Evolutionary conservation across 2,329 filamentous ascomycete species (phyloP).

Genomic region (Exutisphaerella laricina): DNA sequence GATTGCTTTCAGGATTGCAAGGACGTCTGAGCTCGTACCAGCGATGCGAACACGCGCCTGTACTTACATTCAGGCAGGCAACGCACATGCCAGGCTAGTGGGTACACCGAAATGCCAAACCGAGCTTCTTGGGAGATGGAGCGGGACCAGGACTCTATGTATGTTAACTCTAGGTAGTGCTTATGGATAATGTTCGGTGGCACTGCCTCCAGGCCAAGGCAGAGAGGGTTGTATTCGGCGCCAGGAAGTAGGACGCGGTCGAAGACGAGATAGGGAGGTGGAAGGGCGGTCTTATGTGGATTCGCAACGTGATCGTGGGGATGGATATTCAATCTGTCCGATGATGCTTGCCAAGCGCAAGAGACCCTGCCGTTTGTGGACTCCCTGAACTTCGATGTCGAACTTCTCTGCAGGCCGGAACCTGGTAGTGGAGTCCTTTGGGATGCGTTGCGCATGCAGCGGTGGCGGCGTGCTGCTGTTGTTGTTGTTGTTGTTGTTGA

Average conservation of each 20-base stretch:
- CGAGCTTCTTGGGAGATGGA: neutral
- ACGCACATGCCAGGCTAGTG: constrained; percentile 40
- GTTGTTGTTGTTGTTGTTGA: neutral
- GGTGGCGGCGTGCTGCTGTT: neutral
- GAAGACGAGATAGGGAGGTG: neutral
- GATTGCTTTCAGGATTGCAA: constrained; percentile 41
- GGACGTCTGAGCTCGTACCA: constrained; percentile 46
- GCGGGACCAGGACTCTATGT: neutral
- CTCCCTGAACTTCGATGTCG: neutral
- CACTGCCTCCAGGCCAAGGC: neutral
- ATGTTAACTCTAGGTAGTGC: neutral
- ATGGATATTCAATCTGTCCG: neutral
- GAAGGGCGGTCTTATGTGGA: constrained; percentile 1
- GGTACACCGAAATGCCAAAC: neutral
- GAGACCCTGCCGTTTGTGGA: neutral
- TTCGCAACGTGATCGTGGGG: neutral
- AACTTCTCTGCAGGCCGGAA: constrained; percentile 1
- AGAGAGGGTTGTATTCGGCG: neutral
- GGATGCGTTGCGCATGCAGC: neutral
- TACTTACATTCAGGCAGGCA: constrained; percentile 46
- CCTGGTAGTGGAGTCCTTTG: neutral
- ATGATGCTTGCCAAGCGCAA: neutral
- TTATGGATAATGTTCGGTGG: neutral
- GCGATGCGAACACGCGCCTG: constrained; percentile 43
- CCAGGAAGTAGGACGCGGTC: neutral